These are phyloP conservation scores for Phytopythium helicoides DNA, from an alignment of 352 stramenopile genomes.

Conservation along the genomic window DNA sequence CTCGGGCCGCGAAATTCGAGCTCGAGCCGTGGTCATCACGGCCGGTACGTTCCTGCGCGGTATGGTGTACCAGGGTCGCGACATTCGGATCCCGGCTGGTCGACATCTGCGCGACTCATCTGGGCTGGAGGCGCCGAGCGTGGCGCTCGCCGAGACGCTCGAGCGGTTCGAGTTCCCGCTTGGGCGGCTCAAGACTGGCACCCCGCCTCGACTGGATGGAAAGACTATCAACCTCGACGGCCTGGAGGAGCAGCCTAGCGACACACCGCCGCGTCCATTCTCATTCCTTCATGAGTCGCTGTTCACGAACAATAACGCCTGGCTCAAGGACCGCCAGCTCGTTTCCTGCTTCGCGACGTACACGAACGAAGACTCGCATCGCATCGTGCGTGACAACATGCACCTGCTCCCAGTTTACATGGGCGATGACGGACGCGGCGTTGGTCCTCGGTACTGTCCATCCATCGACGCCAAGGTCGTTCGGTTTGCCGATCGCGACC, in stretches of 20 bases:
- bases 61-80: slow-evolving; percentile 93
- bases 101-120: slow-evolving; percentile 87
- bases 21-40: slow-evolving; percentile 91
- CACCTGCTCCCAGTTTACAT: slow-evolving; percentile 93
- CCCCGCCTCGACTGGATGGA: slow-evolving; percentile 94
- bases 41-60: slow-evolving; percentile 98
- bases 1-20: slow-evolving; percentile 49
- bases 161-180: slow-evolving; percentile 92
- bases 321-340: slow-evolving; percentile 71
- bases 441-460: slow-evolving; percentile 93
- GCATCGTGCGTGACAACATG: slow-evolving; percentile 92
- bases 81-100: slow-evolving; percentile 91
- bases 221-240: slow-evolving; percentile 95
- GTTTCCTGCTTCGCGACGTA: slow-evolving; percentile 92
- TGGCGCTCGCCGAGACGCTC: slow-evolving; percentile 93
- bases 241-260: slow-evolving; percentile 91
- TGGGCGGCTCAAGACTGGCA: slow-evolving; percentile 96
- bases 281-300: slow-evolving; percentile 92
- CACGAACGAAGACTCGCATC: slow-evolving; percentile 97
- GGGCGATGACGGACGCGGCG: slow-evolving; percentile 72
- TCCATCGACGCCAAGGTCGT: slow-evolving; percentile 97
- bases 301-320: slow-evolving; percentile 1
- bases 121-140: slow-evolving; percentile 92
- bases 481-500: slow-evolving; percentile 69
- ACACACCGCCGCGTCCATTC: slow-evolving; percentile 91